A percentile compares a stretch with the other conserved stretches of the same genome.
Evolutionary conservation across 2,329 filamentous ascomycete species (phyloP).

Genomic region (Cordyceps militaris): DNA sequence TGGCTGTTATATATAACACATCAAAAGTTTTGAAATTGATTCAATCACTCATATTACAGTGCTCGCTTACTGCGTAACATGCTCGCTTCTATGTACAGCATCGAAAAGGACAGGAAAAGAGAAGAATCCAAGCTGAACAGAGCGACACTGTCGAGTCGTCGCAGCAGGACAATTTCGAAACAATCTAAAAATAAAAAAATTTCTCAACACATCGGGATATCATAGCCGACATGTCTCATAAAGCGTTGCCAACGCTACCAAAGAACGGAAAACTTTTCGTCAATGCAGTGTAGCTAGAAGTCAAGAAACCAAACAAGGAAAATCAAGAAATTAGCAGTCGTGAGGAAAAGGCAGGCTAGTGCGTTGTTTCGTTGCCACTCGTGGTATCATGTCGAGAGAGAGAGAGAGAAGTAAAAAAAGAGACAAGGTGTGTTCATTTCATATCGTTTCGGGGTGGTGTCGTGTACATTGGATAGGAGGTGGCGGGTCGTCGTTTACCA

Average conservation of each 20-base stretch:
- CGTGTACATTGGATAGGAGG: slow-evolving; percentile 5
- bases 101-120: background rate
- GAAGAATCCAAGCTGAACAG: background rate
- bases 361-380: background rate
- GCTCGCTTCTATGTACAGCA: background rate
- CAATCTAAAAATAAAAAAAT: background rate
- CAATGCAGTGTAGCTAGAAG: background rate
- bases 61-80: background rate
- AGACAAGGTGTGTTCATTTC: background rate
- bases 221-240: background rate
- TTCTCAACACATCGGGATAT: background rate
- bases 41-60: background rate
- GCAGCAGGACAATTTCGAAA: background rate
- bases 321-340: background rate
- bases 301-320: background rate
- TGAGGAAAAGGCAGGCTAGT: background rate
- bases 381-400: slow-evolving; percentile 1
- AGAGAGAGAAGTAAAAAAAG: background rate
- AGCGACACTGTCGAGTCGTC: background rate
- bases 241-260: background rate
- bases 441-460: slow-evolving; percentile 6
- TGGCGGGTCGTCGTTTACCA: background rate
- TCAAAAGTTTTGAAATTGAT: background rate
- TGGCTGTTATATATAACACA: background rate
- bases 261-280: background rate